Conservation (phyloP, 257 asterid species). For the Ligustrum vulgare region DNA sequence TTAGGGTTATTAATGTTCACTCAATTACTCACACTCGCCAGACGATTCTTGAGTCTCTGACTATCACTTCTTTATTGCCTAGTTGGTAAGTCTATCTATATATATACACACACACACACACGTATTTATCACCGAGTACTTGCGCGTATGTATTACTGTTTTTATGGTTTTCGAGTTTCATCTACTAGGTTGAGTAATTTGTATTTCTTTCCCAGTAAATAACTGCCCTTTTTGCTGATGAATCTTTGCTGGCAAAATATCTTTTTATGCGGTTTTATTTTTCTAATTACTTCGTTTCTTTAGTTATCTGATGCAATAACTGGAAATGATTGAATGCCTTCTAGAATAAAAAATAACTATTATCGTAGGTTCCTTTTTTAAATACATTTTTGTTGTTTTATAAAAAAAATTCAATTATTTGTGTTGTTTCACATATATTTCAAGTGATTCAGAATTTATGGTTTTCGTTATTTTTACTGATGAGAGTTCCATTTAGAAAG, state of each 20-base stretch:
- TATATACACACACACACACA: too few relatives aligned
- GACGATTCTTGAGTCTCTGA: background rate
- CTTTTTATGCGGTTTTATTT: background rate
- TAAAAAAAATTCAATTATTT: too few relatives aligned
- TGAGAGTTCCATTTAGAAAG: background rate
- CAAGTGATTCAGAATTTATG: background rate
- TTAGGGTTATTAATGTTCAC: background rate
- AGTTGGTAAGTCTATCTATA: background rate
- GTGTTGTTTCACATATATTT: background rate
- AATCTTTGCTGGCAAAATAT: background rate
- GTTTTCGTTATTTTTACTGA: background rate
- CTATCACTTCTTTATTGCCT: background rate
- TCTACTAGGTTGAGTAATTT: background rate
- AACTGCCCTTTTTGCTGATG: background rate
- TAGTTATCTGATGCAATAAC: background rate
- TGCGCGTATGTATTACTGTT: background rate
- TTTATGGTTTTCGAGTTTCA: background rate
- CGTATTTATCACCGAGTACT: background rate
- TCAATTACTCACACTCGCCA: background rate
- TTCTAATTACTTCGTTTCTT: background rate
- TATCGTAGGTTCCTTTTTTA: background rate
- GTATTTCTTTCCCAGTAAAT: background rate
- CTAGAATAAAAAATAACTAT: background rate
- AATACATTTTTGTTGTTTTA: background rate
- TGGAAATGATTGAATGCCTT: background rate